Percentiles rank a stretch among this genome's conserved stretches.
Conservation (phyloP, 805 yeast genomes). For the Saturnispora zaruensis region DNA sequence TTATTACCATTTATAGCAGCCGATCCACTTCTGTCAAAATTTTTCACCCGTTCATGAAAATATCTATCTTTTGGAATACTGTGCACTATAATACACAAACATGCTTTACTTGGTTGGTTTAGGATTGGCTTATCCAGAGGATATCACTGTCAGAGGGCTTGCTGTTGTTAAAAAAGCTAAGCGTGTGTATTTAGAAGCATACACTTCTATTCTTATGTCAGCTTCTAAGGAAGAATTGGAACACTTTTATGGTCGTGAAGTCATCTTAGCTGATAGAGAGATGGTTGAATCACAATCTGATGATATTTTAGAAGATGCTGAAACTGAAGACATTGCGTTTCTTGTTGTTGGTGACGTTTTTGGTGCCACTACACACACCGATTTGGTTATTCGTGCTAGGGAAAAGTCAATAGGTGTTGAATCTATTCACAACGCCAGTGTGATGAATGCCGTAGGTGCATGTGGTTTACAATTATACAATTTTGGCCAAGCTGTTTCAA, state of each 20-base stretch:
- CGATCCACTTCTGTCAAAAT: neutral
- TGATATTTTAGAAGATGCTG: constrained; percentile 66
- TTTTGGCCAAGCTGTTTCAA: constrained; percentile 94
- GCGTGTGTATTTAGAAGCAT: constrained; percentile 91
- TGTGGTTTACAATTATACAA: constrained; percentile 93
- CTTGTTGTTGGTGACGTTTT: constrained; percentile 96
- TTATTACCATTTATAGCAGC: neutral
- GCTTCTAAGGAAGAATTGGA: constrained; percentile 71
- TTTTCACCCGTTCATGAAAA: neutral
- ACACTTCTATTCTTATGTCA: constrained; percentile 92
- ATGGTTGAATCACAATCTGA: constrained; percentile 88
- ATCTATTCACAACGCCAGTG: constrained; percentile 89
- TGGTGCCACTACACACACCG: constrained; percentile 98
- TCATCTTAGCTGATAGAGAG: constrained; percentile 88
- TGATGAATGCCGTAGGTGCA: constrained; percentile 97
- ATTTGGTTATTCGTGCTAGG: constrained; percentile 83
- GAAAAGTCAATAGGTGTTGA: constrained; percentile 73
- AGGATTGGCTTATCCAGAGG: constrained; percentile 82
- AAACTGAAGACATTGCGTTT: constrained; percentile 79
- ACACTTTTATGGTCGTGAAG: constrained; percentile 74
- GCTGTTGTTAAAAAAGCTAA: constrained; percentile 76
- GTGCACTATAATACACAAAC: constrained; percentile 4
- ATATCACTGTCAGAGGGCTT: constrained; percentile 90
- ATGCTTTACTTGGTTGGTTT: constrained; percentile 90
- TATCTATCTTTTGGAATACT: neutral